Evolutionary conservation across 192 early-diverging fungal species (phyloP).

Genomic region (Diversispora epigaea): DNA sequence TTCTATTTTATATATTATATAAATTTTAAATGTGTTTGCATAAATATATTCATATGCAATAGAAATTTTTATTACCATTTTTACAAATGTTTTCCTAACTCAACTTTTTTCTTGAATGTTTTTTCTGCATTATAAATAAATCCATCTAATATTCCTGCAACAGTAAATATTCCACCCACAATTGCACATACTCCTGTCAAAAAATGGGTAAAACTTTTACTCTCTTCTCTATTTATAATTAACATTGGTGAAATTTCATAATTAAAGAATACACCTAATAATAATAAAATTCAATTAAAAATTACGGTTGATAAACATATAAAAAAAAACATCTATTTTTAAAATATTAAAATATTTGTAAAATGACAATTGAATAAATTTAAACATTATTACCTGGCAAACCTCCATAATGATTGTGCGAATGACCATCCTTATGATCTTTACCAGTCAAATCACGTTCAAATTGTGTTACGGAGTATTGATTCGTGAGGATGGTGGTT

Average conservation of each 20-base stretch:
- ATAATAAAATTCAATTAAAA: too few relatives aligned
- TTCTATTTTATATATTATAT: too few relatives aligned
- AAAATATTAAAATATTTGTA: too few relatives aligned
- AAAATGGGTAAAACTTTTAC: constrained; percentile 83
- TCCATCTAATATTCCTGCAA: constrained; percentile 85
- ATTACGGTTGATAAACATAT: too few relatives aligned
- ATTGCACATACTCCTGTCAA: constrained; percentile 89
- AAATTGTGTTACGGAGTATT: constrained; percentile 92
- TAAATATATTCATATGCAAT: too few relatives aligned
- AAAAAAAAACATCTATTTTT: too few relatives aligned
- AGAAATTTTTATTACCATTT: neutral
- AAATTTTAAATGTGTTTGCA: too few relatives aligned
- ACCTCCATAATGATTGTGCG: constrained; percentile 26
- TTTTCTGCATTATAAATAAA: constrained; percentile 86
- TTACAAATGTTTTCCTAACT: constrained; percentile 77
- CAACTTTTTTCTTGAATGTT: constrained; percentile 71
- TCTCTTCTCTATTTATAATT: constrained; percentile 79
- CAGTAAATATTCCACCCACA: constrained; percentile 93
- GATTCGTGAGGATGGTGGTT: constrained; percentile 78
- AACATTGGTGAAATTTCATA: constrained; percentile 97
- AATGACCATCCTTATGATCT: constrained; percentile 31
- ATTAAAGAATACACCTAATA: constrained; percentile 88
- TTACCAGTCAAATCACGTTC: constrained; percentile 55
- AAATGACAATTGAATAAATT: too few relatives aligned
- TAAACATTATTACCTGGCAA: constrained; percentile 37